Conservation (phyloP, 495 filamentous ascomycete genomes). For the Glutinoglossum americanum region DNA sequence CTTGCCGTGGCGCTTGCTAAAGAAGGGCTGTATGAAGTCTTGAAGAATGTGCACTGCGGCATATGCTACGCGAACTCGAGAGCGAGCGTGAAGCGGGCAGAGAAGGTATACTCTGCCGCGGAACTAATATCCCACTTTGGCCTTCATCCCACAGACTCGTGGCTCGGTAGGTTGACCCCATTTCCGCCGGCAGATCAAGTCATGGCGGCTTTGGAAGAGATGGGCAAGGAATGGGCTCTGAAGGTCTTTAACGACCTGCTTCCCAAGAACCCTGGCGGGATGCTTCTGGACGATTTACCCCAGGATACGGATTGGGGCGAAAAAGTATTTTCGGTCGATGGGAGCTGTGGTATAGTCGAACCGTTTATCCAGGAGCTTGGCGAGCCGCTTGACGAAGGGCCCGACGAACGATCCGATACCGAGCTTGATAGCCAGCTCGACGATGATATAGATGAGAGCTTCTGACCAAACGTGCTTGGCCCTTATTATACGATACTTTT, state of each 20-base stretch:
- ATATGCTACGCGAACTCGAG: background rate
- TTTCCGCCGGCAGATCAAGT: slow-evolving; percentile 2
- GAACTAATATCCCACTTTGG: slow-evolving; percentile 6
- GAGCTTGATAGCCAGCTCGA: no score
- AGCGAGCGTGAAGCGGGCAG: background rate
- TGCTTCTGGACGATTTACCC: background rate
- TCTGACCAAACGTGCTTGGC: no score
- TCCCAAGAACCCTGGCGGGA: background rate
- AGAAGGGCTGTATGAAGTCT: slow-evolving; percentile 7
- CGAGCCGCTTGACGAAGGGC: no score
- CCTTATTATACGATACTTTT: no score
- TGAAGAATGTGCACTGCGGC: slow-evolving; percentile 3
- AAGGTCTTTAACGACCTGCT: slow-evolving; percentile 6
- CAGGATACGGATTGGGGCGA: background rate
- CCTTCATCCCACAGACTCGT: background rate
- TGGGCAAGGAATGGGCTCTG: slow-evolving; percentile 1
- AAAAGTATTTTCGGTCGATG: background rate
- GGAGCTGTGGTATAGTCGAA: no score
- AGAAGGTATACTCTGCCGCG: slow-evolving; percentile 3
- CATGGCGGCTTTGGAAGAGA: background rate
- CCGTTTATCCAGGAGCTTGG: no score
- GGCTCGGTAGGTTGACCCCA: slow-evolving; percentile 2
- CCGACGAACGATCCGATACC: no score
- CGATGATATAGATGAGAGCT: no score
- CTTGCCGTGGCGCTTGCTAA: slow-evolving; percentile 2